phyloP scores from a whole-genome alignment of 1,284 basidiomycete species.

The Laetiporus sulphureus region DNA sequence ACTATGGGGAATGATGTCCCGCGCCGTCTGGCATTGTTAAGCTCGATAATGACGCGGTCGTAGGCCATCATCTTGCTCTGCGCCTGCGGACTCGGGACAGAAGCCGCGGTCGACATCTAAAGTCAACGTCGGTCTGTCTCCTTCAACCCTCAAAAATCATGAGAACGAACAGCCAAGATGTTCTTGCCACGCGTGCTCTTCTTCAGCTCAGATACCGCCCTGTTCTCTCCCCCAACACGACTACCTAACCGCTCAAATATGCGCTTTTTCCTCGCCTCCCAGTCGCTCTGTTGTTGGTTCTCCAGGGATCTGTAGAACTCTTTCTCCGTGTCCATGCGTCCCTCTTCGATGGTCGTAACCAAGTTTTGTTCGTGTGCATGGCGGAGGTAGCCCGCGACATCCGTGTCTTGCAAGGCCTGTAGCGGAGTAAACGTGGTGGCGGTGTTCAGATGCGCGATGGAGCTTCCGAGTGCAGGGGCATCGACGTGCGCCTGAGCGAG shows the following conservation, averaged over 20 bases:
- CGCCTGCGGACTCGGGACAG: conserved; percentile 65
- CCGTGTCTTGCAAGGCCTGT: conserved; percentile 86
- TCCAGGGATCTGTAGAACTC: conserved; percentile 82
- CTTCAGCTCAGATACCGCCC: conserved; percentile 49
- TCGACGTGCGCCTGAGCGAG: conserved; percentile 90
- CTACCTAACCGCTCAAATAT: conserved; percentile 88
- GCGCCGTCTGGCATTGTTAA: conserved; percentile 69
- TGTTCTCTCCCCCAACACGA: conserved; percentile 46
- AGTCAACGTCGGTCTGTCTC: no score
- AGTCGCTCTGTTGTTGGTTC: conserved; percentile 71
- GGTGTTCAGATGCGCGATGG: conserved; percentile 79
- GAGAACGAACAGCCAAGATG: conserved; percentile 45
- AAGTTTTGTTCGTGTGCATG: conserved; percentile 93
- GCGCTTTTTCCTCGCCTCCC: conserved; percentile 85
- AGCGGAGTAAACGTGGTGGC: conserved; percentile 84
- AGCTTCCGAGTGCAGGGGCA: conserved; percentile 70
- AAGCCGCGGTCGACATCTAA: conserved; percentile 47
- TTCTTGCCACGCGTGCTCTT: conserved; percentile 55
- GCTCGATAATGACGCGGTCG: conserved; percentile 68
- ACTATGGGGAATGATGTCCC: conserved; percentile 72
- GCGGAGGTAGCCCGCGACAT: conserved; percentile 83
- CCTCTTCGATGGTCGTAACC: conserved; percentile 90
- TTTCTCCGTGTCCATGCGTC: conserved; percentile 77
- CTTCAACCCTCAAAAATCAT: no score
- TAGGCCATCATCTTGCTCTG: conserved; percentile 97